Percentiles rank a stretch among this genome's conserved stretches.
phyloP scores from a whole-genome alignment of 192 early-diverging fungal genomes.

The Umbelopsis isabellina region DNA sequence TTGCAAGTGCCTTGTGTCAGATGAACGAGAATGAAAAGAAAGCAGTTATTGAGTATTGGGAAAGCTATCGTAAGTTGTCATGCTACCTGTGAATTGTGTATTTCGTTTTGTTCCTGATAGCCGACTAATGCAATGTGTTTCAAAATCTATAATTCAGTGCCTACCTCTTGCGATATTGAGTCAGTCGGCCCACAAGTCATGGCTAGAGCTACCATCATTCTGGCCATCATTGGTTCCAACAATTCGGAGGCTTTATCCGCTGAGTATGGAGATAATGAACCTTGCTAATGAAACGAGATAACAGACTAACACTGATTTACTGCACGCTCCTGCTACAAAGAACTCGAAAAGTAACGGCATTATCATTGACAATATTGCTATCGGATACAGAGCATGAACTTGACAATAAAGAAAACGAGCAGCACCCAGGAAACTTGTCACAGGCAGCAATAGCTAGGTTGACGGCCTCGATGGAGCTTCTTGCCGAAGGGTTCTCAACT shows the following conservation, averaged over 20 bases:
- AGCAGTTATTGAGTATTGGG: slow-evolving; percentile 70
- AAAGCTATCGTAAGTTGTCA: slow-evolving; percentile 57
- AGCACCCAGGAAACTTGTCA: slow-evolving; percentile 3
- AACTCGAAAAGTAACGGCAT: slow-evolving; percentile 61
- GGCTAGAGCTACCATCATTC: slow-evolving; percentile 69
- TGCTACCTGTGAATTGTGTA: too few relatives aligned
- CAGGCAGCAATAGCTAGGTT: slow-evolving; percentile 12
- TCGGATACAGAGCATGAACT: slow-evolving; percentile 56
- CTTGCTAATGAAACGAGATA: background rate
- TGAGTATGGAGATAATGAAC: slow-evolving; percentile 5
- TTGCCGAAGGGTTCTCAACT: slow-evolving; percentile 69
- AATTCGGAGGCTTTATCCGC: slow-evolving; percentile 48
- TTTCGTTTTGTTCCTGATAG: too few relatives aligned
- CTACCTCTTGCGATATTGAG: slow-evolving; percentile 26
- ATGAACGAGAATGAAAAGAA: slow-evolving; percentile 54
- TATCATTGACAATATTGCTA: slow-evolving; percentile 68
- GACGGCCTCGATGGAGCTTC: slow-evolving; percentile 59
- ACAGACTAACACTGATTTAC: background rate
- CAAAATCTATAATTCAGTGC: slow-evolving; percentile 10
- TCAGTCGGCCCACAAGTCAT: slow-evolving; percentile 41
- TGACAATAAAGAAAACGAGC: slow-evolving; percentile 46
- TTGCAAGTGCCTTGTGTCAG: slow-evolving; percentile 54
- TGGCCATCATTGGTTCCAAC: slow-evolving; percentile 76
- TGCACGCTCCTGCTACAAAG: slow-evolving; percentile 7
- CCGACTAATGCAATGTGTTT: too few relatives aligned